Evolutionary conservation across 2,329 filamentous ascomycete species (phyloP).

Genomic region (Calonectria hongkongensis): DNA sequence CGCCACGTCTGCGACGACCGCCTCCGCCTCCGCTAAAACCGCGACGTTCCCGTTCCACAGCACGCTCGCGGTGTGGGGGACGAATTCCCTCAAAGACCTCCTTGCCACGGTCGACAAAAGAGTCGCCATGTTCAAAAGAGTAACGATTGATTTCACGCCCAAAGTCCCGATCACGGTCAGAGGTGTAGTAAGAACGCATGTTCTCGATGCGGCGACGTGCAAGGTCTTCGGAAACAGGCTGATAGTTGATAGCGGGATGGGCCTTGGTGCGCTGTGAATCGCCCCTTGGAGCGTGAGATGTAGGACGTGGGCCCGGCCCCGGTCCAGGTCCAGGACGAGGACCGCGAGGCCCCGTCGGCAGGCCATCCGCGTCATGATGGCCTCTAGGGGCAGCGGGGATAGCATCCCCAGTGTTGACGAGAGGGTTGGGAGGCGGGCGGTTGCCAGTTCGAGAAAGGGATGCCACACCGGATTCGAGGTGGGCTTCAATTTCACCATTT

Average conservation of each 20-base stretch:
- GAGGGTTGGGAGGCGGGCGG: constrained; percentile 44
- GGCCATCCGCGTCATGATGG: constrained; percentile 49
- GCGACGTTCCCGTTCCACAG: constrained; percentile 60
- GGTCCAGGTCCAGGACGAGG: constrained; percentile 60
- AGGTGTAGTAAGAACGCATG: constrained; percentile 69
- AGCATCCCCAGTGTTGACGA: constrained; percentile 55
- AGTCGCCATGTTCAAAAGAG: constrained; percentile 80
- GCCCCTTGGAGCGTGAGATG: constrained; percentile 46
- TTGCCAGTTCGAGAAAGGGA: constrained; percentile 44
- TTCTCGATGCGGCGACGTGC: constrained; percentile 78
- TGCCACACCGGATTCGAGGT: constrained; percentile 63
- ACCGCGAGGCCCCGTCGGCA: constrained; percentile 62
- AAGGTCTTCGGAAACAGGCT: constrained; percentile 78
- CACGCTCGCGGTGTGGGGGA: constrained; percentile 72
- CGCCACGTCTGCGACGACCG: constrained; percentile 54
- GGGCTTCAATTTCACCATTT: constrained; percentile 73
- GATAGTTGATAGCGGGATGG: constrained; percentile 65
- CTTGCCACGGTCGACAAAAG: constrained; percentile 82
- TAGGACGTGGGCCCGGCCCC: constrained; percentile 52
- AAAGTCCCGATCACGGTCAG: constrained; percentile 62
- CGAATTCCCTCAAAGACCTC: constrained; percentile 81
- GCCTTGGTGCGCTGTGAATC: constrained; percentile 62
- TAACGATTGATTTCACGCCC: constrained; percentile 78
- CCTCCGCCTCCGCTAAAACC: constrained; percentile 56
- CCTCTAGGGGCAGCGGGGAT: constrained; percentile 62